These are phyloP conservation scores for Globisporangium camurandrum DNA, from an alignment of 352 stramenopile genomes.

Conservation along the genomic window DNA sequence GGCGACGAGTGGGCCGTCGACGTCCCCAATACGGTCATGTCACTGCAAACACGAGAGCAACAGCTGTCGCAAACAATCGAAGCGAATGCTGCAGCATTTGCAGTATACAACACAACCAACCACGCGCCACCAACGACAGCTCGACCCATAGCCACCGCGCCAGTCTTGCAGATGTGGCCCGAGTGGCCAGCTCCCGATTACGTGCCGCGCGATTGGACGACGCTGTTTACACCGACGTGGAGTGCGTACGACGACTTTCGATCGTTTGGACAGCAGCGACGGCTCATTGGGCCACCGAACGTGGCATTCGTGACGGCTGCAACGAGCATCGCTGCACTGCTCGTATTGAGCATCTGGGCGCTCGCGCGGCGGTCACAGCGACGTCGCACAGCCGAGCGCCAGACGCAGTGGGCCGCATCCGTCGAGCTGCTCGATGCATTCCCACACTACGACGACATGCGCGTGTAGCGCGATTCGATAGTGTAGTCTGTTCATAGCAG, in stretches of 20 bases:
- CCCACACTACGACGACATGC: constrained; percentile 1
- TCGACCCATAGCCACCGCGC: not conserved
- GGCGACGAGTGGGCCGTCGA: constrained; percentile 5
- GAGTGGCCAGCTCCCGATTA: not conserved
- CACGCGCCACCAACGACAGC: not conserved
- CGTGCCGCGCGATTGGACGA: not conserved
- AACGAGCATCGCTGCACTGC: constrained; percentile 1
- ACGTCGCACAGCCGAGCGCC: constrained; percentile 1
- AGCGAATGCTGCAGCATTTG: not conserved
- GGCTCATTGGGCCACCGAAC: constrained; percentile 2
- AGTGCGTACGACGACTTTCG: not conserved
- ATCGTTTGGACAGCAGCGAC: constrained; percentile 2
- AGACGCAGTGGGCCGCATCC: constrained; percentile 7
- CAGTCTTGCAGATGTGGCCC: not conserved
- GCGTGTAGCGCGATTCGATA: too few species aligned
- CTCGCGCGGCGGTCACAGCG: constrained; percentile 1
- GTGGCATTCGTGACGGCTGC: constrained; percentile 2
- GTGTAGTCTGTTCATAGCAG: too few species aligned
- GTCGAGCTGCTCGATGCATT: constrained; percentile 8
- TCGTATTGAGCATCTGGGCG: constrained; percentile 5
- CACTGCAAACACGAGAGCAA: too few species aligned
- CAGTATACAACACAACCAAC: too few species aligned
- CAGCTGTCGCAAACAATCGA: not conserved
- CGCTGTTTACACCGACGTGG: constrained; percentile 3
- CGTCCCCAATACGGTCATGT: not conserved